A percentile compares a stretch with the other conserved stretches of the same genome.
Evolutionary conservation across 176 grass and related monocot genomes (phyloP).

Genomic region (Triticum dicoccoides): DNA sequence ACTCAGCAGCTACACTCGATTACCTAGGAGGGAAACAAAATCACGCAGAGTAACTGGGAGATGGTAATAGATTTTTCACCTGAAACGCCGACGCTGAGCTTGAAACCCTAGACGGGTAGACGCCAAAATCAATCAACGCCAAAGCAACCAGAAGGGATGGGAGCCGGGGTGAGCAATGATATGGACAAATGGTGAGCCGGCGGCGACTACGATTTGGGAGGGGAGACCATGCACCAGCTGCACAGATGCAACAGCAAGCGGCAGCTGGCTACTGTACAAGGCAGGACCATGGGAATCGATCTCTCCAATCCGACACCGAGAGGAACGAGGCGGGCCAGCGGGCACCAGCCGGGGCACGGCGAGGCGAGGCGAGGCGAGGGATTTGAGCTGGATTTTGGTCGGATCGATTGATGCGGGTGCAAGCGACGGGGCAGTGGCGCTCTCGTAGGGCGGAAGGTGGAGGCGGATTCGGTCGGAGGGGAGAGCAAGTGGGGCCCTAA

Average conservation of each 20-base stretch:
- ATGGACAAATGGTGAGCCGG: not conserved
- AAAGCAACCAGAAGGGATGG: not conserved
- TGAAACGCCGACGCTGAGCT: conserved; percentile 19
- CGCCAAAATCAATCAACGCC: not conserved
- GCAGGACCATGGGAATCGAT: not conserved
- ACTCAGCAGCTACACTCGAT: not conserved
- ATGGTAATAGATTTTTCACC: conserved; percentile 26
- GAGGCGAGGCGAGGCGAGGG: not conserved
- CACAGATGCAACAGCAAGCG: not conserved
- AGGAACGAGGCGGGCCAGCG: not conserved
- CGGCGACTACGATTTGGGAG: not conserved
- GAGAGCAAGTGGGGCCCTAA: conserved; percentile 2
- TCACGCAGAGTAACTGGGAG: not conserved
- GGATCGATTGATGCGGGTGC: not conserved
- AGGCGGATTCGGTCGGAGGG: not conserved
- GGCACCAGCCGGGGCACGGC: not conserved
- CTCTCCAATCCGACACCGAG: not conserved
- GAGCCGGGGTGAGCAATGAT: not conserved
- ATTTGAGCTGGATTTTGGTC: conserved; percentile 26
- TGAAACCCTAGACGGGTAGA: conserved; percentile 36
- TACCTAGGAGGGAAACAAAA: not conserved
- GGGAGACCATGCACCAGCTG: conserved; percentile 7
- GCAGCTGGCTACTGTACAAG: not conserved
- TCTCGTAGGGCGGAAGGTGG: not conserved
- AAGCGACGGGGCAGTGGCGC: conserved; percentile 9